phyloP scores from a whole-genome alignment of 2,329 filamentous ascomycete genomes.

The Colletotrichum theobromicola region DNA sequence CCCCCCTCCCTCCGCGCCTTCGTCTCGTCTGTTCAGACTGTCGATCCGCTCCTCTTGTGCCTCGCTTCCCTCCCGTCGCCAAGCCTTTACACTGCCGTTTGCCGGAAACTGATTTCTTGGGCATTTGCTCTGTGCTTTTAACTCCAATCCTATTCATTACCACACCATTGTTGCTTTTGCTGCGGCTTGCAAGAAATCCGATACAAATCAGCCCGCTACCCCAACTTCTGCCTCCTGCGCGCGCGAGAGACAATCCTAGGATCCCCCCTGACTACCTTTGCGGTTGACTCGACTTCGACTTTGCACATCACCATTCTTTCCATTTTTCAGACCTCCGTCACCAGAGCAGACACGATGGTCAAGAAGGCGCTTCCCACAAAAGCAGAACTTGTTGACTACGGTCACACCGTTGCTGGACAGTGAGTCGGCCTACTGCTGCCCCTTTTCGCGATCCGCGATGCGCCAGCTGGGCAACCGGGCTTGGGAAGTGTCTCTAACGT shows the following conservation, averaged over 20 bases:
- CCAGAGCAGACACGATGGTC: not conserved
- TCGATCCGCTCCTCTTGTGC: conserved; percentile 3
- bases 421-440: conserved; percentile 51
- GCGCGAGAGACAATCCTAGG: not conserved
- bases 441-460: not conserved
- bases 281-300: not conserved
- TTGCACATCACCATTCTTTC: not conserved
- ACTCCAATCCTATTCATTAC: not conserved
- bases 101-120: not conserved
- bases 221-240: not conserved
- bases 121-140: not conserved
- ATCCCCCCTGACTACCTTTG: not conserved
- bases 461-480: not conserved
- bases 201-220: not conserved
- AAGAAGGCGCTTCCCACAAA: conserved; percentile 54
- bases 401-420: conserved; percentile 84
- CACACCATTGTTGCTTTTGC: not conserved
- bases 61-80: not conserved
- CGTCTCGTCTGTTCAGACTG: not conserved
- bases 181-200: not conserved
- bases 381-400: conserved; percentile 70
- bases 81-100: conserved; percentile 10
- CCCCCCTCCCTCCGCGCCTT: not conserved
- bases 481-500: not conserved
- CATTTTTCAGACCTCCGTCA: not conserved